These are phyloP conservation scores for Amanita subjunquillea DNA, from an alignment of 768 basidiomycete species.

Conservation along the genomic window DNA sequence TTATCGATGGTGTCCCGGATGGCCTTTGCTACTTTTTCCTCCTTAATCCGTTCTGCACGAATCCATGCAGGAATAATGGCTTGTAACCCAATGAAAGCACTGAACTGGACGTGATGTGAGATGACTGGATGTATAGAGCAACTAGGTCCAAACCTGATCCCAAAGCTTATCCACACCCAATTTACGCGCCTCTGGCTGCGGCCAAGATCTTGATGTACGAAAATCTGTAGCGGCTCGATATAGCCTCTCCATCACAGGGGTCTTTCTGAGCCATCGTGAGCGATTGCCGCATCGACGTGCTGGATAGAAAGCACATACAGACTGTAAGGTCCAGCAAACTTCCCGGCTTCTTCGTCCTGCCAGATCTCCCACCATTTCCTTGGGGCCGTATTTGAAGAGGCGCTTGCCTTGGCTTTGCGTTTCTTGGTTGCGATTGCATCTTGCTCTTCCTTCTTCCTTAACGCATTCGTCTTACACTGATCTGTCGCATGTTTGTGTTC, in stretches of 20 bases:
- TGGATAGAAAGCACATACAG: conserved; percentile 28
- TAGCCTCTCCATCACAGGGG: conserved; percentile 42
- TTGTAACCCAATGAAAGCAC: not conserved
- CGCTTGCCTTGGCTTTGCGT: not conserved
- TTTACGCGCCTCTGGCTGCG: conserved; percentile 13
- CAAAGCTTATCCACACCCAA: conserved; percentile 39
- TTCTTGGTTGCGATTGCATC: conserved; percentile 5
- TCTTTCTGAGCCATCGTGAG: conserved; percentile 21
- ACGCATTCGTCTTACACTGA: conserved; percentile 43
- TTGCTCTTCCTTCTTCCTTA: conserved; percentile 37
- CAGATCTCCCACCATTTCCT: conserved; percentile 63
- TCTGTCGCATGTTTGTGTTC: conserved; percentile 43
- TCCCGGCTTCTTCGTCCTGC: conserved; percentile 47
- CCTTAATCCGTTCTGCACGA: not conserved
- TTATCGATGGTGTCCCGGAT: not conserved
- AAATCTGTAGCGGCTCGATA: conserved; percentile 53
- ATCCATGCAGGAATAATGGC: conserved; percentile 1
- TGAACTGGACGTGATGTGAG: conserved; percentile 23
- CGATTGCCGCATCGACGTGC: conserved; percentile 1
- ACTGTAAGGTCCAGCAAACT: conserved; percentile 33
- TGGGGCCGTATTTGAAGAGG: not conserved
- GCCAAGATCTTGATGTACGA: conserved; percentile 28
- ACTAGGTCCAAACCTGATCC: conserved; percentile 42
- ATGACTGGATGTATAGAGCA: conserved; percentile 15
- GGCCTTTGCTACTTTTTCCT: not conserved